phyloP scores from a whole-genome alignment of 805 yeast species.

The Sporopachydermia lactativora region DNA sequence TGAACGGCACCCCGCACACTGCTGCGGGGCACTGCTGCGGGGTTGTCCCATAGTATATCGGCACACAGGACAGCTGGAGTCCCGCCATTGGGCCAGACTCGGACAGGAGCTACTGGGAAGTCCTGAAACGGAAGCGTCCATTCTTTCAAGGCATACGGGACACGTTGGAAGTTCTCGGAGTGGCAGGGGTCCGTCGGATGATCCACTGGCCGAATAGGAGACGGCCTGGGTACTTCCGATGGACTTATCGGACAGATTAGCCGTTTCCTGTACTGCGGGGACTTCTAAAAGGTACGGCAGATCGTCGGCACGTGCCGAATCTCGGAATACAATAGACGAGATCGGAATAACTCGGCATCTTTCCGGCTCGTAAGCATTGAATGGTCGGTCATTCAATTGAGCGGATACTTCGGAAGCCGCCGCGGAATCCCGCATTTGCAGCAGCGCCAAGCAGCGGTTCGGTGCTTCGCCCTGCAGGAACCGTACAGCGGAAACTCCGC shows the following conservation, averaged over 20 bases:
- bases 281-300: constrained; percentile 62
- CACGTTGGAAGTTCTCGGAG: constrained; percentile 72
- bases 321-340: constrained; percentile 37
- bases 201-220: constrained; percentile 1
- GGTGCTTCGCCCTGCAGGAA: constrained; percentile 51
- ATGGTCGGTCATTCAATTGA: constrained; percentile 54
- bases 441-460: constrained; percentile 59
- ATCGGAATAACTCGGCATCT: constrained; percentile 64
- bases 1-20: constrained; percentile 44
- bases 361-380: constrained; percentile 84
- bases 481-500: constrained; percentile 54
- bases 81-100: constrained; percentile 80
- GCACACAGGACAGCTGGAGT: constrained; percentile 85
- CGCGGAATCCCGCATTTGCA: constrained; percentile 49
- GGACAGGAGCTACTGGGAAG: constrained; percentile 81
- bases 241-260: neutral
- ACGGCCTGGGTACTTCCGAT: constrained; percentile 4
- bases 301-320: constrained; percentile 16
- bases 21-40: constrained; percentile 5
- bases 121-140: constrained; percentile 74
- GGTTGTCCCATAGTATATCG: constrained; percentile 44
- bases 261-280: constrained; percentile 34
- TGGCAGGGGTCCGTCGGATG: too few species aligned
- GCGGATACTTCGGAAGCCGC: constrained; percentile 52
- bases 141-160: constrained; percentile 81